Percentiles rank a stretch among this genome's conserved stretches.
Evolutionary conservation across 305 asterid genomes (phyloP).

Genomic region (Petunia hybrid): DNA sequence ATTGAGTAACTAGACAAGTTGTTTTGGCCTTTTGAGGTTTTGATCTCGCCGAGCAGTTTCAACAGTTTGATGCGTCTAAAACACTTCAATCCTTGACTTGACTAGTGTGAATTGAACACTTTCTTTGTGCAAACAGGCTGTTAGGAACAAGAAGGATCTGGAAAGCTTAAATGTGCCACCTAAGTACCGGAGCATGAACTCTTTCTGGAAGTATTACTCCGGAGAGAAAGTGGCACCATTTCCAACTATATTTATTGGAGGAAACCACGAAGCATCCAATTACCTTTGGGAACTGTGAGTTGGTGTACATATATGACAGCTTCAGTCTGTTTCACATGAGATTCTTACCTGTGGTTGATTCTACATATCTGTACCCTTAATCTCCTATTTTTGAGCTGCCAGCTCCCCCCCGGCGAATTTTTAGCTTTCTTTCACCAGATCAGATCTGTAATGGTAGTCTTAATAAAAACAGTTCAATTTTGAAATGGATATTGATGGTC

Average conservation of each 20-base stretch:
- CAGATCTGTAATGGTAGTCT: not conserved
- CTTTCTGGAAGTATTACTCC: slow-evolving; percentile 93
- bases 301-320: slow-evolving; percentile 24
- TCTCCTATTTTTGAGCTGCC: not conserved
- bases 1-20: not conserved
- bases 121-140: slow-evolving; percentile 67
- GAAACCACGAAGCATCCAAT: slow-evolving; percentile 99
- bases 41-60: not conserved
- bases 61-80: slow-evolving; percentile 23
- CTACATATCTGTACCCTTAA: slow-evolving; percentile 20
- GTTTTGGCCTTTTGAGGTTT: not conserved
- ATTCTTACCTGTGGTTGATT: slow-evolving; percentile 29
- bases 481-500: not conserved
- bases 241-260: slow-evolving; percentile 94
- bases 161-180: slow-evolving; percentile 77
- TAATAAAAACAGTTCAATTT: not conserved
- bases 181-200: slow-evolving; percentile 75
- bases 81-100: not conserved
- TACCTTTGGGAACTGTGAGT: slow-evolving; percentile 97
- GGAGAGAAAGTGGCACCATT: slow-evolving; percentile 96
- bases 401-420: not conserved
- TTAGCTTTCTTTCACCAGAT: not conserved
- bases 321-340: slow-evolving; percentile 20
- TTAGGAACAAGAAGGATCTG: slow-evolving; percentile 88
- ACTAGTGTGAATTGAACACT: slow-evolving; percentile 23